Conservation (phyloP, 495 filamentous ascomycete species). For the Penicillium robsamsonii region DNA sequence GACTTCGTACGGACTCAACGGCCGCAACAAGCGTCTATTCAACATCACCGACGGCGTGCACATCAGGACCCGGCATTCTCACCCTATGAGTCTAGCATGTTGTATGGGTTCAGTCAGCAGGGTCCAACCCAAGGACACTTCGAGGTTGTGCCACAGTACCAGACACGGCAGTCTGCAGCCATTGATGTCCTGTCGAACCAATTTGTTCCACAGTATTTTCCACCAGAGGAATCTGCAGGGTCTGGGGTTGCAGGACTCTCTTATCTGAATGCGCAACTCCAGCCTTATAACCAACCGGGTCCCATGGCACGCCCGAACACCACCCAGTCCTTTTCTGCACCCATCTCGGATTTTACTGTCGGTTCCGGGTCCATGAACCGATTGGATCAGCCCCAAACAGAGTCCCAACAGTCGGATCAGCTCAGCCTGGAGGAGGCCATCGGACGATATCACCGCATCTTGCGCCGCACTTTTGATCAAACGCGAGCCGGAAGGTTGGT, state of each 20-base stretch:
- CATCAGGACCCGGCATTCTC: slow-evolving; percentile 11
- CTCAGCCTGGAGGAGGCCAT: slow-evolving; percentile 62
- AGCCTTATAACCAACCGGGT: slow-evolving; percentile 56
- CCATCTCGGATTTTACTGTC: slow-evolving; percentile 54
- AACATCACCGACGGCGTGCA: slow-evolving; percentile 15
- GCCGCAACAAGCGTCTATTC: slow-evolving; percentile 25
- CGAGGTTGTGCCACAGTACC: slow-evolving; percentile 76
- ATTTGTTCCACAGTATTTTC: slow-evolving; percentile 78
- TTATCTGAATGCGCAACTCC: slow-evolving; percentile 53
- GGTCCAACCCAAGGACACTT: slow-evolving; percentile 66
- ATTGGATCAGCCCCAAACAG: slow-evolving; percentile 35
- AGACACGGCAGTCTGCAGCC: slow-evolving; percentile 72
- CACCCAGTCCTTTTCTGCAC: slow-evolving; percentile 51
- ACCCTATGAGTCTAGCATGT: slow-evolving; percentile 63
- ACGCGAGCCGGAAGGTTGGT: slow-evolving; percentile 69
- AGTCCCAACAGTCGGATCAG: slow-evolving; percentile 30
- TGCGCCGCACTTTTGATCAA: slow-evolving; percentile 74
- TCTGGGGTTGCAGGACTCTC: slow-evolving; percentile 54
- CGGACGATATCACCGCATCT: slow-evolving; percentile 65
- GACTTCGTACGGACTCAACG: slow-evolving; percentile 36
- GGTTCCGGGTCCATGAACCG: slow-evolving; percentile 29
- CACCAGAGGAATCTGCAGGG: slow-evolving; percentile 63
- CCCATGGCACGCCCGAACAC: slow-evolving; percentile 49
- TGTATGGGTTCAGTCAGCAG: slow-evolving; percentile 77
- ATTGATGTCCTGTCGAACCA: slow-evolving; percentile 75